Evolutionary conservation across 1,284 basidiomycete species (phyloP).

Genomic region (Ceratobasidium sp.): DNA sequence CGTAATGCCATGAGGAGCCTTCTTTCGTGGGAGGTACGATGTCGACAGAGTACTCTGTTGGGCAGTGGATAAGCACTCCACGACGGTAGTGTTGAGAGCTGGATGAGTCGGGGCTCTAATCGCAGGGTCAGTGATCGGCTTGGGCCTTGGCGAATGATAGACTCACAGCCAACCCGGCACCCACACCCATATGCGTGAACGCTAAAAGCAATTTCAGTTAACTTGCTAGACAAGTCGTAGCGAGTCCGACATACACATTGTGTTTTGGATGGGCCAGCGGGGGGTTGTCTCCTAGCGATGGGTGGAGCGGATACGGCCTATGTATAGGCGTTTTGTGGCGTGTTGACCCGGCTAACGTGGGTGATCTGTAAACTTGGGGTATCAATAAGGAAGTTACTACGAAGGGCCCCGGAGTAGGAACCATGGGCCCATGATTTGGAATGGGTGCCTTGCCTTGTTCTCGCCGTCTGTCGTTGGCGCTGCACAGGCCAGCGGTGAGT

Average conservation of each 20-base stretch:
- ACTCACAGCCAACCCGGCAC: slow-evolving; percentile 44
- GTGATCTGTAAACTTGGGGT: slow-evolving; percentile 17
- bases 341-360: neutral
- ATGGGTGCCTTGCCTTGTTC: slow-evolving; percentile 35
- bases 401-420: slow-evolving; percentile 12
- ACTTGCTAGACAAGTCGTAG: neutral
- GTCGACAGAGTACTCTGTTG: slow-evolving; percentile 47
- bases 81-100: slow-evolving; percentile 49
- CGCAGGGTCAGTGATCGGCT: slow-evolving; percentile 6
- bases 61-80: slow-evolving; percentile 49
- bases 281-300: slow-evolving; percentile 1
- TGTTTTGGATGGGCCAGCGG: slow-evolving; percentile 15
- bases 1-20: slow-evolving; percentile 49
- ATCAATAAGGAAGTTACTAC: slow-evolving; percentile 23
- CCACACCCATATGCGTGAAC: slow-evolving; percentile 42
- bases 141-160: slow-evolving; percentile 7
- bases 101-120: slow-evolving; percentile 44
- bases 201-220: neutral
- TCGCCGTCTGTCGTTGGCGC: slow-evolving; percentile 4
- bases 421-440: slow-evolving; percentile 17
- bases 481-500: slow-evolving; percentile 21
- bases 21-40: slow-evolving; percentile 48
- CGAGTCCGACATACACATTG: slow-evolving; percentile 31
- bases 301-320: slow-evolving; percentile 13
- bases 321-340: slow-evolving; percentile 17